Percentiles rank a stretch among this genome's conserved stretches.
phyloP scores from a whole-genome alignment of 257 asterid species.

The Avicennia marina region DNA sequence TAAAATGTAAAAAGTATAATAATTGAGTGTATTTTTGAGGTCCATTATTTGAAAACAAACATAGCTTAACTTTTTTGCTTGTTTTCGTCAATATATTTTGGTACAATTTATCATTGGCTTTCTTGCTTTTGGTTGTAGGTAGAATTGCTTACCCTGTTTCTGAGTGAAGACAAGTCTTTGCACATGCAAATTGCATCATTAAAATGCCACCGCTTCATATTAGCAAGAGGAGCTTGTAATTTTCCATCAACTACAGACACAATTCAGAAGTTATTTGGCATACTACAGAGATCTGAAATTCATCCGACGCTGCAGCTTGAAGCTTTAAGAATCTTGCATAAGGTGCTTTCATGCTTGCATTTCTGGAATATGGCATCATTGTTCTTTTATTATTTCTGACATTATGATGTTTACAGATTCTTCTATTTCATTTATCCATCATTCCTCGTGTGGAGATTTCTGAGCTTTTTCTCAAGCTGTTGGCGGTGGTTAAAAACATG shows the following conservation, averaged over 20 bases:
- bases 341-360: slow-evolving; percentile 40
- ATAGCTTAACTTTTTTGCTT: slow-evolving; percentile 9
- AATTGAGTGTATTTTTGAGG: too few relatives aligned
- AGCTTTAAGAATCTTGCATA: slow-evolving; percentile 56
- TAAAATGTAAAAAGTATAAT: too few relatives aligned
- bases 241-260: slow-evolving; percentile 30
- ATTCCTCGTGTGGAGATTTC: slow-evolving; percentile 42
- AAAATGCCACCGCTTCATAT: slow-evolving; percentile 46
- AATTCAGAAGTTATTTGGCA: slow-evolving; percentile 39
- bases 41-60: too few relatives aligned
- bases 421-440: slow-evolving; percentile 30
- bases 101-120: slow-evolving; percentile 14
- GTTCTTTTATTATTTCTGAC: slow-evolving; percentile 16
- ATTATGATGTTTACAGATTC: slow-evolving; percentile 42
- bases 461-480: slow-evolving; percentile 38
- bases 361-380: slow-evolving; percentile 18
- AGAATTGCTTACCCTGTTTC: slow-evolving; percentile 52
- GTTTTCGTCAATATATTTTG: background rate
- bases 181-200: slow-evolving; percentile 53
- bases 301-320: slow-evolving; percentile 47
- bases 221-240: slow-evolving; percentile 43
- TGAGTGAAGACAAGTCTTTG: slow-evolving; percentile 46
- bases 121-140: slow-evolving; percentile 36
- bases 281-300: slow-evolving; percentile 37
- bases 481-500: slow-evolving; percentile 32